Evolutionary conservation across 495 filamentous ascomycete genomes (phyloP).

Genomic region (Penicillium cataractarum): DNA sequence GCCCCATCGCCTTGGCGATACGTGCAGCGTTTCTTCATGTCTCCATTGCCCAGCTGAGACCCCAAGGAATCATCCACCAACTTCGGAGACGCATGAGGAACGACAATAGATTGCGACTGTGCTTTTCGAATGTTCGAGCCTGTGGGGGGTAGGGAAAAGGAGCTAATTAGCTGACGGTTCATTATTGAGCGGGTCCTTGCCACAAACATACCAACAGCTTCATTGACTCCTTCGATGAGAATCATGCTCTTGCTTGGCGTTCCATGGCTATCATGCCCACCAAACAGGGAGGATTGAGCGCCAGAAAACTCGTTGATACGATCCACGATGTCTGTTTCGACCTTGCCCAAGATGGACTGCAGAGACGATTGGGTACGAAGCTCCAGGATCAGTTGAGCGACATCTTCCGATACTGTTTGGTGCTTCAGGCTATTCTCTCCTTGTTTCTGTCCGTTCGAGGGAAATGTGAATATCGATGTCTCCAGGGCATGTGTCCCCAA

Average conservation of each 20-base stretch:
- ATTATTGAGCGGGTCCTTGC: background rate
- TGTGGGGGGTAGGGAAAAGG: conserved; percentile 1
- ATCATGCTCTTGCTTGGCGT: conserved; percentile 40
- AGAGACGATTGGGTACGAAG: conserved; percentile 56
- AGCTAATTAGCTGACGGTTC: conserved; percentile 6
- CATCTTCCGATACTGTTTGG: conserved; percentile 42
- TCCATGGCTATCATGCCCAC: conserved; percentile 17
- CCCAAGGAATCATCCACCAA: conserved; percentile 18
- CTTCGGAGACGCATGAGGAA: conserved; percentile 16
- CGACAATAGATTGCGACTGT: conserved; percentile 25
- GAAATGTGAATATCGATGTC: conserved; percentile 44
- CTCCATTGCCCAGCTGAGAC: conserved; percentile 13
- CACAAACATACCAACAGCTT: conserved; percentile 41
- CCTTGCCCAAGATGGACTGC: conserved; percentile 49
- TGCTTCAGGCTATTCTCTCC: background rate
- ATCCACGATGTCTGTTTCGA: conserved; percentile 48
- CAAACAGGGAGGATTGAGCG: conserved; percentile 44
- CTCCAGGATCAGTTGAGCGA: conserved; percentile 57
- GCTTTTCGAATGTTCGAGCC: conserved; percentile 26
- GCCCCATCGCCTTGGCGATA: conserved; percentile 15
- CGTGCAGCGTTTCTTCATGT: conserved; percentile 26
- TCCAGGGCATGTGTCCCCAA: conserved; percentile 36
- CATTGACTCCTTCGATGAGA: conserved; percentile 51
- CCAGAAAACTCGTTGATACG: conserved; percentile 55
- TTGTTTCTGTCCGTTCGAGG: conserved; percentile 7